These are phyloP conservation scores for Raddia guianensis DNA, from an alignment of 176 grass and related monocot genomes.

Conservation along the genomic window DNA sequence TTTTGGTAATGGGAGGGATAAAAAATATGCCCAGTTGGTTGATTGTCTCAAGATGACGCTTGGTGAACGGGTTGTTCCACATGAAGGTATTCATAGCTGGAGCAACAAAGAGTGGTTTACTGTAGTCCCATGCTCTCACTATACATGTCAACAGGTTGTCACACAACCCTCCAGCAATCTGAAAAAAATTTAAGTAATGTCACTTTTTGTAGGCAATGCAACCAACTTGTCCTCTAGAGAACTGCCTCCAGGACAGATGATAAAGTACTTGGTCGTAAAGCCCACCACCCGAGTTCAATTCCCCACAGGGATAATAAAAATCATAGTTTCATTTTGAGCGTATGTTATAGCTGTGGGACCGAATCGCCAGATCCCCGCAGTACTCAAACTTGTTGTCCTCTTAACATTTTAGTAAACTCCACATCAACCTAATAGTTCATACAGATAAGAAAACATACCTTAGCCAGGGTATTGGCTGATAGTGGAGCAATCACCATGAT, in stretches of 20 bases:
- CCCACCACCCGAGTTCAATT: no score
- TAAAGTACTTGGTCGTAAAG: no score
- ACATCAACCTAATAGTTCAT: not conserved
- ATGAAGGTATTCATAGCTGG: slow-evolving; percentile 97
- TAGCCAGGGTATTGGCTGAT: slow-evolving; percentile 91
- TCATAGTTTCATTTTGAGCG: no score
- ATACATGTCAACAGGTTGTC: slow-evolving; percentile 98
- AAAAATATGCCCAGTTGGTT: slow-evolving; percentile 62
- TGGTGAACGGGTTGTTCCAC: slow-evolving; percentile 91
- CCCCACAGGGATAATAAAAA: no score
- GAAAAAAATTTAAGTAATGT: slow-evolving; percentile 18
- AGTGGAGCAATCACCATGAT: slow-evolving; percentile 83
- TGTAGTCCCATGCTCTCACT: slow-evolving; percentile 90
- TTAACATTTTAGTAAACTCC: not conserved
- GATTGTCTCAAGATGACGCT: slow-evolving; percentile 63
- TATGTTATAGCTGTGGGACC: no score
- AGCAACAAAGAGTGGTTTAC: slow-evolving; percentile 75
- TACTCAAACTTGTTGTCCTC: not conserved
- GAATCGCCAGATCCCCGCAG: no score
- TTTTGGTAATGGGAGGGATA: slow-evolving; percentile 70
- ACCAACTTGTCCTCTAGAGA: not conserved
- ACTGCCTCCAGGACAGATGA: no score
- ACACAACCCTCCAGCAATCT: slow-evolving; percentile 87
- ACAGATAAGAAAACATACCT: slow-evolving; percentile 48
- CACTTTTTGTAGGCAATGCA: not conserved